Percentiles rank a stretch among this genome's conserved stretches.
These are phyloP conservation scores for Collybia sordida DNA, from an alignment of 768 basidiomycete species.

Conservation along the genomic window DNA sequence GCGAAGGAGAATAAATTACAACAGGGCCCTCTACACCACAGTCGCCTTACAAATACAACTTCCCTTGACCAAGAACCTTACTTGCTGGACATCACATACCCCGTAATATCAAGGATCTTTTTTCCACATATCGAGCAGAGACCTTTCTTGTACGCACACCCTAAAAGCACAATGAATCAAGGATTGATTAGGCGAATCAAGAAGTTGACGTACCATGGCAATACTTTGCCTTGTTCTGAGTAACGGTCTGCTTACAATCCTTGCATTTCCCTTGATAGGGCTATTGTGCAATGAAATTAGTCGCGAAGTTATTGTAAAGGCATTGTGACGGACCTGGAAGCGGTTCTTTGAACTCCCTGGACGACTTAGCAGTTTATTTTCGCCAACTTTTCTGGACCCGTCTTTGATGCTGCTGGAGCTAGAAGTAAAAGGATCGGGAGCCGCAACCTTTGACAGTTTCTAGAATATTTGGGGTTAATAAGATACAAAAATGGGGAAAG, in stretches of 20 bases:
- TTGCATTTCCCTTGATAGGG: constrained; percentile 88
- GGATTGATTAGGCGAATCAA: constrained; percentile 5
- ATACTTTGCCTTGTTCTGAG: constrained; percentile 87
- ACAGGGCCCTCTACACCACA: too few relatives aligned
- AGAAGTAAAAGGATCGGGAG: constrained; percentile 83
- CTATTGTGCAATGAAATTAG: constrained; percentile 36
- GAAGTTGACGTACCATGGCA: constrained; percentile 67
- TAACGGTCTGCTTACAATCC: constrained; percentile 81
- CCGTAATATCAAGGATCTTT: constrained; percentile 78
- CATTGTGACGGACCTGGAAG: constrained; percentile 56
- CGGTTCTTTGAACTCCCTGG: constrained; percentile 75
- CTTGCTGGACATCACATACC: constrained; percentile 86
- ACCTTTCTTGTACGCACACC: constrained; percentile 87
- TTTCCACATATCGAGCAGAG: constrained; percentile 88
- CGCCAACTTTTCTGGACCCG: constrained; percentile 77
- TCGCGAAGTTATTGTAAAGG: constrained; percentile 14
- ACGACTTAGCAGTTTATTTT: constrained; percentile 77
- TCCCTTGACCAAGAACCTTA: constrained; percentile 26
- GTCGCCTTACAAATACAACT: constrained; percentile 1
- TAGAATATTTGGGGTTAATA: constrained; percentile 31
- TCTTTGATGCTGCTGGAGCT: constrained; percentile 76
- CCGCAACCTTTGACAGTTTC: constrained; percentile 91
- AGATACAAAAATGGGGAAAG: constrained; percentile 7
- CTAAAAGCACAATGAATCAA: constrained; percentile 31
- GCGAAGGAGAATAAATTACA: constrained; percentile 5